These are phyloP conservation scores for Citrus mangshanensis DNA, from an alignment of 345 rosid genomes.

Conservation along the genomic window DNA sequence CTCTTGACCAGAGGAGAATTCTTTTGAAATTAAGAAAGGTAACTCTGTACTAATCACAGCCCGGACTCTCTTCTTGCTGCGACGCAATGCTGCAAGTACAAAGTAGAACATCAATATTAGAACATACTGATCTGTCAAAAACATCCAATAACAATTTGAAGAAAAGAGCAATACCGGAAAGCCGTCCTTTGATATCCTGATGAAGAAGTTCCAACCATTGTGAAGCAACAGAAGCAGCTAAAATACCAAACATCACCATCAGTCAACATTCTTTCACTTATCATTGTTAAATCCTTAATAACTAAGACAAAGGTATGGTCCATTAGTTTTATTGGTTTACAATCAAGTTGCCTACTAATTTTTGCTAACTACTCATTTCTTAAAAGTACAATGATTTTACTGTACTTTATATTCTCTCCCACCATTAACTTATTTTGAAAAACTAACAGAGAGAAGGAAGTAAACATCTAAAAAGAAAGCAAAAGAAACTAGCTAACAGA, in stretches of 20 bases:
- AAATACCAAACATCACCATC: constrained; percentile 27
- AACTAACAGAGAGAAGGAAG: neutral
- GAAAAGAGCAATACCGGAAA: constrained; percentile 53
- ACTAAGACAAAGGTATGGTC: neutral
- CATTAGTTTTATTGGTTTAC: neutral
- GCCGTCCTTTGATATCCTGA: constrained; percentile 89
- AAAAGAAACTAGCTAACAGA: neutral
- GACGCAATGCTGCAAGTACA: constrained; percentile 62
- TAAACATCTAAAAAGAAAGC: constrained; percentile 9
- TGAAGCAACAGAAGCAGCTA: constrained; percentile 91
- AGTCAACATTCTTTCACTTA: constrained; percentile 19
- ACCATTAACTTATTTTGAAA: neutral
- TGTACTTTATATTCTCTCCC: neutral
- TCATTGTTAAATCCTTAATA: constrained; percentile 24
- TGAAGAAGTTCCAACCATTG: constrained; percentile 95
- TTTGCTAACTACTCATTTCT: neutral
- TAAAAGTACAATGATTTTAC: neutral
- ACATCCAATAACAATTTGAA: neutral
- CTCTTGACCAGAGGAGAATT: constrained; percentile 57
- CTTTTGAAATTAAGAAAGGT: constrained; percentile 69
- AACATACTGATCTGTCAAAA: neutral
- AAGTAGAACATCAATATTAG: neutral
- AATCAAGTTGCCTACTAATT: neutral
- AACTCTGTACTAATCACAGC: constrained; percentile 72
- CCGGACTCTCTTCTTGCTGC: constrained; percentile 86